A percentile compares a stretch with the other conserved stretches of the same genome.
These are phyloP conservation scores for Remersonia thermophila DNA, from an alignment of 2,329 filamentous ascomycete genomes.

Conservation along the genomic window DNA sequence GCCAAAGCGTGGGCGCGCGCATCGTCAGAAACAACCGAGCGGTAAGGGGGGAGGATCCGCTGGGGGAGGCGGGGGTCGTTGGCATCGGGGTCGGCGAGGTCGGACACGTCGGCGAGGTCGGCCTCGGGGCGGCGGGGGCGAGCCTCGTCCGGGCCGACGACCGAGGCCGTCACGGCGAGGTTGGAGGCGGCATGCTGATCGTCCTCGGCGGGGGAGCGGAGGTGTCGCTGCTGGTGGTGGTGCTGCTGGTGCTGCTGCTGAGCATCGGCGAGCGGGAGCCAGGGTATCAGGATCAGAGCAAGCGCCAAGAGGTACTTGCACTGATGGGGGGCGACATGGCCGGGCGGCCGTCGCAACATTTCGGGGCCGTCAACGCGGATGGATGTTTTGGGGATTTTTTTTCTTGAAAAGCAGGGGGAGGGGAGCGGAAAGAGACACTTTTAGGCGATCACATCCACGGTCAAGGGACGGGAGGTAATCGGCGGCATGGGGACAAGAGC, in stretches of 20 bases:
- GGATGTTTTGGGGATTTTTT: too few relatives aligned
- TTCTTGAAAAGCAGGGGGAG: slow-evolving; percentile 11
- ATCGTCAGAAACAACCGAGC: slow-evolving; percentile 41
- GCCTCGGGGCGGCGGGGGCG: too few relatives aligned
- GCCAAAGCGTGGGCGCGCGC: slow-evolving; percentile 96
- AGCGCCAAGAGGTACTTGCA: slow-evolving; percentile 40
- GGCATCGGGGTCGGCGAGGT: too few relatives aligned
- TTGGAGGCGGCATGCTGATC: slow-evolving; percentile 13
- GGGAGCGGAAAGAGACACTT: slow-evolving; percentile 1
- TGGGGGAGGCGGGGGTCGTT: background rate
- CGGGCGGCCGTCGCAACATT: slow-evolving; percentile 54
- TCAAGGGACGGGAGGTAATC: too few relatives aligned
- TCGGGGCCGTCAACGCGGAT: slow-evolving; percentile 22
- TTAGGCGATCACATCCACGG: too few relatives aligned
- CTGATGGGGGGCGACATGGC: slow-evolving; percentile 36
- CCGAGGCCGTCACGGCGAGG: slow-evolving; percentile 16
- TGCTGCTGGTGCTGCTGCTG: slow-evolving; percentile 45
- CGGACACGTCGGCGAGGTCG: slow-evolving; percentile 2
- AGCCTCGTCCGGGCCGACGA: too few relatives aligned
- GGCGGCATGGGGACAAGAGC: too few relatives aligned
- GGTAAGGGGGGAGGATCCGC: slow-evolving; percentile 2
- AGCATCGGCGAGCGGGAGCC: slow-evolving; percentile 44
- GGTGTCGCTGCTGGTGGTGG: slow-evolving; percentile 6
- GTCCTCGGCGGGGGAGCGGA: slow-evolving; percentile 13
- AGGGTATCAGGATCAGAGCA: slow-evolving; percentile 45